These are phyloP conservation scores for Achaetomiella virescens DNA, from an alignment of 495 filamentous ascomycete genomes.

Conservation along the genomic window DNA sequence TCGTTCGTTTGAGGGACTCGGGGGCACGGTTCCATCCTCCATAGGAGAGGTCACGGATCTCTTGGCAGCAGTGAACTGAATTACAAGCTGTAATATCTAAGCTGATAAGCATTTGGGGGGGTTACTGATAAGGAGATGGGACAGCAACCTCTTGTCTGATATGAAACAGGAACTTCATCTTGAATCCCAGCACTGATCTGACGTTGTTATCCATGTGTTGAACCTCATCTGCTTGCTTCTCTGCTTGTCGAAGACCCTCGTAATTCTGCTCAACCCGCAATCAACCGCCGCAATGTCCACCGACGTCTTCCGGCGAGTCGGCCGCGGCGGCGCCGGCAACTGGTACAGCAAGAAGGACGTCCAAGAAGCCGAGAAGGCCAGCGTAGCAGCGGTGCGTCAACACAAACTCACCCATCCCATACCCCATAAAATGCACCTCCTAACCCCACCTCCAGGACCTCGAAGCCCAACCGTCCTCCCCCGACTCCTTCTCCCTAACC, in stretches of 20 bases:
- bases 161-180: neutral
- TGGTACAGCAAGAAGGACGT: constrained; percentile 51
- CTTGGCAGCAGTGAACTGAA: constrained; percentile 3
- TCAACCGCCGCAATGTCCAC: constrained; percentile 12
- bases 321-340: constrained; percentile 59
- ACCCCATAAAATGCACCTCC: neutral
- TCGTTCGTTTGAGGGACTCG: neutral
- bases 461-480: constrained; percentile 36
- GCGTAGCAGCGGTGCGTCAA: constrained; percentile 18
- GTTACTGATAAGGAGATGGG: constrained; percentile 6
- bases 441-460: constrained; percentile 30
- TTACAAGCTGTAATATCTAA: constrained; percentile 1
- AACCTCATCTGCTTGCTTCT: neutral
- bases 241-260: neutral
- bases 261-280: neutral
- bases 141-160: neutral
- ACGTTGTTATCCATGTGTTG: neutral
- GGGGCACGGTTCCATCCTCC: neutral
- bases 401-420: neutral
- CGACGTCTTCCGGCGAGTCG: constrained; percentile 31
- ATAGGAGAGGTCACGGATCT: neutral
- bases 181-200: neutral
- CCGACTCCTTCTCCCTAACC: neutral
- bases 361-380: constrained; percentile 37
- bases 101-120: constrained; percentile 10